Conservation (phyloP, 1,284 basidiomycete genomes). For the Irpex rosettiformis region DNA sequence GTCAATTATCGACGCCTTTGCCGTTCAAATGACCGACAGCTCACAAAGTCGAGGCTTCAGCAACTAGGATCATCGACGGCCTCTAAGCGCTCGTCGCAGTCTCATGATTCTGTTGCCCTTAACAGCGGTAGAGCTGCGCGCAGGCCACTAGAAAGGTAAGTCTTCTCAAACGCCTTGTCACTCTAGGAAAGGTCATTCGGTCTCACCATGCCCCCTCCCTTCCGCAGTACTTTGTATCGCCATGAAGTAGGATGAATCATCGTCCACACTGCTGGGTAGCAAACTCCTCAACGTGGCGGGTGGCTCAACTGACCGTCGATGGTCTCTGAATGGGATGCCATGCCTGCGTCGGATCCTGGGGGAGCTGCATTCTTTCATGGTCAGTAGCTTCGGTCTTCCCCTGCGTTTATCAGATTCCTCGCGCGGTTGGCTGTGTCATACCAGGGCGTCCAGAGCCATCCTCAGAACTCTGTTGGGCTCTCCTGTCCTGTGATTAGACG, state of each 20-base stretch:
- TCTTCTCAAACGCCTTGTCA: constrained; percentile 7
- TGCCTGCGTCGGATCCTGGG: neutral
- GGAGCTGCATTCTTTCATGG: neutral
- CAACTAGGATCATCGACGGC: neutral
- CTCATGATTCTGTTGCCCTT: constrained; percentile 6
- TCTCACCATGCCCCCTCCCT: constrained; percentile 10
- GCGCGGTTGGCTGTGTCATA: neutral
- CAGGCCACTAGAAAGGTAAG: constrained; percentile 7
- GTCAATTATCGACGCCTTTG: neutral
- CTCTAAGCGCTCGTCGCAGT: neutral
- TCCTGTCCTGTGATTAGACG: neutral
- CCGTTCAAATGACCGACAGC: neutral
- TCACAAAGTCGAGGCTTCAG: neutral
- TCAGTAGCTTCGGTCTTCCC: neutral
- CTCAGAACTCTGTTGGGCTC: neutral
- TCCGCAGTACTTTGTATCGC: constrained; percentile 12
- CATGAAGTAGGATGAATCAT: neutral
- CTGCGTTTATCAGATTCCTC: constrained; percentile 2
- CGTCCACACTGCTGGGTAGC: neutral
- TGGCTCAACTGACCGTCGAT: neutral
- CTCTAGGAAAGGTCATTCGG: constrained; percentile 11
- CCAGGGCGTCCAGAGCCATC: neutral
- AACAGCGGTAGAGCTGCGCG: constrained; percentile 10
- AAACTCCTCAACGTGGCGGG: constrained; percentile 4
- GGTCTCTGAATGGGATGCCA: neutral